Percentiles rank a stretch among this genome's conserved stretches.
Evolutionary conservation across 164 flowering plant genomes (phyloP).

Genomic region (Vitis amurensis): DNA sequence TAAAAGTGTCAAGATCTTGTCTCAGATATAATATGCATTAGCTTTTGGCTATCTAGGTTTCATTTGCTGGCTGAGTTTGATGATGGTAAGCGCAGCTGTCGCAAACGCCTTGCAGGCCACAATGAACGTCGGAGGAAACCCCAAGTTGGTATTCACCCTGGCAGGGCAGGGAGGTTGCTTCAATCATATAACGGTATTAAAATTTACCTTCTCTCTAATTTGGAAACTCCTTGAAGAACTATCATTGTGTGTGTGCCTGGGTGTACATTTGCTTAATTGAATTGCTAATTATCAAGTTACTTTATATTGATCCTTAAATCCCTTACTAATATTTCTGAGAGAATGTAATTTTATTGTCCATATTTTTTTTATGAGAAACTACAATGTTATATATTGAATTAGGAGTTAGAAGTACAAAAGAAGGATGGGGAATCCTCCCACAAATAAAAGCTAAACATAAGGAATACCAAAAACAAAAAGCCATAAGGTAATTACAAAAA

Average conservation of each 20-base stretch:
- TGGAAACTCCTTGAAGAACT: no score
- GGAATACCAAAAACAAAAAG: no score
- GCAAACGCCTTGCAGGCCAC: slow-evolving; percentile 59
- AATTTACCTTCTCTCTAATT: neutral
- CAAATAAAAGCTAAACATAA: no score
- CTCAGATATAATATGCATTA: neutral
- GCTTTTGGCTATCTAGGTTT: slow-evolving; percentile 32
- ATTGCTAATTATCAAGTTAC: neutral
- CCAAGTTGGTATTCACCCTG: slow-evolving; percentile 38
- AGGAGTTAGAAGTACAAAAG: no score
- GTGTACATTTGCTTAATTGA: neutral
- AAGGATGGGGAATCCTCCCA: no score
- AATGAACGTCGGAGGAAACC: slow-evolving; percentile 54
- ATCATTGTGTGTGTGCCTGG: no score
- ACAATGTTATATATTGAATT: no score
- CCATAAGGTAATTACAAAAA: no score
- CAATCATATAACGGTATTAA: slow-evolving; percentile 41
- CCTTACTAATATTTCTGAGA: neutral
- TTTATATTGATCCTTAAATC: neutral
- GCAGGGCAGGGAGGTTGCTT: slow-evolving; percentile 37
- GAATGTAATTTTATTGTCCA: neutral
- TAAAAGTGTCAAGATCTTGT: neutral
- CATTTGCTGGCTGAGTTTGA: slow-evolving; percentile 56
- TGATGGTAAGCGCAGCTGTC: slow-evolving; percentile 55
- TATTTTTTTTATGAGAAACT: neutral